These are phyloP conservation scores for Yamadazyma friedrichii DNA, from an alignment of 1,139 yeast genomes.

Conservation along the genomic window DNA sequence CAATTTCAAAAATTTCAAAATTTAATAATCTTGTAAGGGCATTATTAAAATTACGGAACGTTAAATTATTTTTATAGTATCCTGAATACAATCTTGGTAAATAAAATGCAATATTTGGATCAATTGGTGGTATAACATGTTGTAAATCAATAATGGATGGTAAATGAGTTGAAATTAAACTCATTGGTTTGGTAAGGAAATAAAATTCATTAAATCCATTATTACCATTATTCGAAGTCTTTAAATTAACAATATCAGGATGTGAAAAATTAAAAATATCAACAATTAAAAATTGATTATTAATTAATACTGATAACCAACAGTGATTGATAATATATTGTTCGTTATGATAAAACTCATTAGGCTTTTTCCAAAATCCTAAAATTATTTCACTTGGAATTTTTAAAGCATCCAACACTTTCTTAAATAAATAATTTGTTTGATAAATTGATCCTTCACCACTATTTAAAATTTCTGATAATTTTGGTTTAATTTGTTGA, in stretches of 20 bases:
- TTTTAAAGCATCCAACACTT: slow-evolving; percentile 68
- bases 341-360: slow-evolving; percentile 52
- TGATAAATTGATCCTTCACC: slow-evolving; percentile 64
- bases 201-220: slow-evolving; percentile 53
- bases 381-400: slow-evolving; percentile 73
- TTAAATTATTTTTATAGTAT: slow-evolving; percentile 58
- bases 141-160: slow-evolving; percentile 79
- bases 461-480: slow-evolving; percentile 33
- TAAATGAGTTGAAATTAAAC: slow-evolving; percentile 78
- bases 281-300: slow-evolving; percentile 75
- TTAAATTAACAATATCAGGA: slow-evolving; percentile 36
- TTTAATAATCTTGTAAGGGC: slow-evolving; percentile 73
- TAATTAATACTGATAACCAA: slow-evolving; percentile 79
- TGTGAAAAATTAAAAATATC: slow-evolving; percentile 50
- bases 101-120: slow-evolving; percentile 72
- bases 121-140: slow-evolving; percentile 82
- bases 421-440: slow-evolving; percentile 71
- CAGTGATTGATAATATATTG: slow-evolving; percentile 71
- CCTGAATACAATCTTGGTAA: slow-evolving; percentile 86
- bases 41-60: slow-evolving; percentile 68
- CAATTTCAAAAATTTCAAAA: slow-evolving; percentile 76
- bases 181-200: slow-evolving; percentile 74
- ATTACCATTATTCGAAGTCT: slow-evolving; percentile 8
- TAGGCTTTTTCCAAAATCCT: slow-evolving; percentile 84
- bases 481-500: slow-evolving; percentile 41